Conservation (phyloP, 2,329 filamentous ascomycete species). For the Cyanodermella asteris region DNA sequence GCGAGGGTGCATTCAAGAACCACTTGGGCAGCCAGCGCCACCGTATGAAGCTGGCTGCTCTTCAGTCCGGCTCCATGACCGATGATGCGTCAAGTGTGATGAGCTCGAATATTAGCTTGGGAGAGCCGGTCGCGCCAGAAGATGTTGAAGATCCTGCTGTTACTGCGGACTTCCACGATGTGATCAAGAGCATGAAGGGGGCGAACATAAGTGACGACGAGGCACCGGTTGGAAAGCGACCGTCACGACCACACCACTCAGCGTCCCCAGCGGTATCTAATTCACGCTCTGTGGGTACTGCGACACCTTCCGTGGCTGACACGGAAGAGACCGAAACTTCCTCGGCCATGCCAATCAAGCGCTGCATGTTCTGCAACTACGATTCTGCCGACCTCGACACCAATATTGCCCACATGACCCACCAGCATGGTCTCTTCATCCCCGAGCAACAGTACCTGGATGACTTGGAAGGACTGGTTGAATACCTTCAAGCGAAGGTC, state of each 20-base stretch:
- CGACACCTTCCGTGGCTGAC: no score
- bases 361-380: slow-evolving; percentile 84
- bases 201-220: slow-evolving; percentile 28
- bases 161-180: slow-evolving; percentile 53
- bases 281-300: slow-evolving; percentile 9
- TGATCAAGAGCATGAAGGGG: slow-evolving; percentile 57
- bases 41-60: slow-evolving; percentile 39
- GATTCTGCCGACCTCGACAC: slow-evolving; percentile 52
- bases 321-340: slow-evolving; percentile 12
- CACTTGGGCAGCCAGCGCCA: slow-evolving; percentile 85
- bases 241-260: slow-evolving; percentile 19
- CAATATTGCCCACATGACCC: slow-evolving; percentile 75
- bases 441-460: slow-evolving; percentile 71
- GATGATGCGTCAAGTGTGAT: slow-evolving; percentile 65
- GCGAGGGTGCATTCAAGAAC: slow-evolving; percentile 87
- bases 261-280: slow-evolving; percentile 15
- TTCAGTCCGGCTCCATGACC: slow-evolving; percentile 24
- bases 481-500: slow-evolving; percentile 59
- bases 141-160: slow-evolving; percentile 37
- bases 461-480: slow-evolving; percentile 60
- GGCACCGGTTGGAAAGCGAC: slow-evolving; percentile 20
- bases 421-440: slow-evolving; percentile 86
- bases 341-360: slow-evolving; percentile 21
- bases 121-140: slow-evolving; percentile 40
- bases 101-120: slow-evolving; percentile 78